A percentile compares a stretch with the other conserved stretches of the same genome.
These are phyloP conservation scores for Gillenia trifoliata DNA, from an alignment of 306 rosid genomes.

Conservation along the genomic window DNA sequence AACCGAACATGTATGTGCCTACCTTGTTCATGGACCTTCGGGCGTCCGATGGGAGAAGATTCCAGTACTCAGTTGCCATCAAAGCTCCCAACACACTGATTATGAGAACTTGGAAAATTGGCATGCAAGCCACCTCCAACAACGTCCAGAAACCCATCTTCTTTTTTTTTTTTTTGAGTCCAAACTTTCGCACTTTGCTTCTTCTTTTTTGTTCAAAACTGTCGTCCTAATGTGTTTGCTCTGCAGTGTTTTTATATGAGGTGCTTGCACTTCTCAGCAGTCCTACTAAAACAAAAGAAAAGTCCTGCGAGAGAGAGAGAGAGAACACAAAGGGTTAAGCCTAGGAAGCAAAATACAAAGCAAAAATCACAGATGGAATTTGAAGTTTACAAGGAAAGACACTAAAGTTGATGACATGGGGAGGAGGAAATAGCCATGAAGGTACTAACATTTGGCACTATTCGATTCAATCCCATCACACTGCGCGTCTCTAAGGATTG, in stretches of 20 bases:
- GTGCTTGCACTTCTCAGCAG: neutral
- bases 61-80: constrained; percentile 49
- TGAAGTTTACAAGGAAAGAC: neutral
- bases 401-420: neutral
- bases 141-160: constrained; percentile 63
- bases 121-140: constrained; percentile 68
- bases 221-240: neutral
- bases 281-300: neutral
- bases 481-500: neutral
- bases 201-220: neutral
- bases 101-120: constrained; percentile 65
- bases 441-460: constrained; percentile 16
- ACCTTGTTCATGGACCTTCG: constrained; percentile 74
- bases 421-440: constrained; percentile 25
- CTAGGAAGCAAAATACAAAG: neutral
- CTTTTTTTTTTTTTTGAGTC: neutral
- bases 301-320: constrained; percentile 2
- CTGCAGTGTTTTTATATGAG: neutral
- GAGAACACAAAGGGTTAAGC: neutral
- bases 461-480: neutral
- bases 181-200: neutral
- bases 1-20: neutral
- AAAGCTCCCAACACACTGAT: constrained; percentile 72
- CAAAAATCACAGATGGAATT: neutral
- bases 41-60: constrained; percentile 55